Percentiles rank a stretch among this genome's conserved stretches.
Conservation (phyloP, 495 filamentous ascomycete genomes). For the Aspergillus egyptiacus region DNA sequence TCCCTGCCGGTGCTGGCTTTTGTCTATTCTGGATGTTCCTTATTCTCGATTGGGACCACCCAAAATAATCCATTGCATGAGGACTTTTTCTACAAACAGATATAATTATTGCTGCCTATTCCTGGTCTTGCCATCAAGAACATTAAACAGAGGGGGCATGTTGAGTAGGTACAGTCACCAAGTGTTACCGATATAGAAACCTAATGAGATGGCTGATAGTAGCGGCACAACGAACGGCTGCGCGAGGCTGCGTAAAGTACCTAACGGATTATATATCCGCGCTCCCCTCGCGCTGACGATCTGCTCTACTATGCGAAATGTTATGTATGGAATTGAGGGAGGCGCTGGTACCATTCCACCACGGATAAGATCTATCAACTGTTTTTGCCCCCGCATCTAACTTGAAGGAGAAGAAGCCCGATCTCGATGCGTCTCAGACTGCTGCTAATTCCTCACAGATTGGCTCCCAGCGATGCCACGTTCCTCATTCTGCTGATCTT, state of each 20-base stretch:
- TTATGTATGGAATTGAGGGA: not conserved
- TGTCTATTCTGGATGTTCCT: slow-evolving; percentile 17
- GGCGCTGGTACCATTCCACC: slow-evolving; percentile 14
- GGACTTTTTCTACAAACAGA: slow-evolving; percentile 17
- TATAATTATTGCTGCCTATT: too few species aligned
- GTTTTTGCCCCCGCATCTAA: slow-evolving; percentile 20
- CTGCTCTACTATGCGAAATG: slow-evolving; percentile 5
- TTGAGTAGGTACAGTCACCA: slow-evolving; percentile 1
- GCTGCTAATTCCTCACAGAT: slow-evolving; percentile 15
- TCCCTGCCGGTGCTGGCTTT: slow-evolving; percentile 28
- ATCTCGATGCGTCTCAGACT: slow-evolving; percentile 18
- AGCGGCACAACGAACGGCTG: not conserved
- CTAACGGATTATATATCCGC: not conserved
- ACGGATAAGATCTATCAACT: slow-evolving; percentile 40
- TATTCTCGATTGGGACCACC: slow-evolving; percentile 4
- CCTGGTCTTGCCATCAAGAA: too few species aligned
- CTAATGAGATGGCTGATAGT: not conserved
- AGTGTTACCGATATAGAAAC: not conserved
- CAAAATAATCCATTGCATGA: slow-evolving; percentile 1
- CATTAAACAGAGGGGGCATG: slow-evolving; percentile 2
- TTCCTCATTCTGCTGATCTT: slow-evolving; percentile 8
- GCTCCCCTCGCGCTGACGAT: not conserved
- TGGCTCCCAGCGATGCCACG: slow-evolving; percentile 22
- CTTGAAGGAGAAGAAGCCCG: slow-evolving; percentile 13
- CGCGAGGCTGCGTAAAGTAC: slow-evolving; percentile 1